Base-by-base conservation (phyloP, 2,329 filamentous ascomycete species). In the Trichoderma oligosporum region DNA sequence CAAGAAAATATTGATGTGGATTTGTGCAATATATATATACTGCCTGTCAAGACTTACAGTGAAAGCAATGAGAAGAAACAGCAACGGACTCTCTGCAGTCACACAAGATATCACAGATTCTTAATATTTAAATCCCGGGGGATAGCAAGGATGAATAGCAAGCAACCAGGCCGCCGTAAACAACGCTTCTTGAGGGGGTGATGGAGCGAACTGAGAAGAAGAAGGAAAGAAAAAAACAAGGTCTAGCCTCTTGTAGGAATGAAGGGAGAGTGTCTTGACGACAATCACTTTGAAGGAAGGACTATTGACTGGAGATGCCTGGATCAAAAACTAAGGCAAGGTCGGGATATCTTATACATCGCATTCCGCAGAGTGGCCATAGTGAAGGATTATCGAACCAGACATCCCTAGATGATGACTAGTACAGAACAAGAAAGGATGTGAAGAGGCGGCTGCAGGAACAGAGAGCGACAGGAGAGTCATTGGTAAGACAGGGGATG, bases 241-340 rank as follows among this genome's bases (percentile, higher is more conserved):
- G 74, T 67, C 71, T 70, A 74, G 65, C 65, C 68, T 70, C 62
- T 66, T 60, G 56, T 63, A 61, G 61, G 58, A 61, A 61, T 61
- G 35, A 65, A 57, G 63, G 66, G 60, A 60, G 65, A 66, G 67
- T 62, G 66, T 68, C 66, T 68, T 66, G 68, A 71, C 67, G 67
- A 66, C 63, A 62, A 58, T 31, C 48, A 59, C 59, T 58, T 39
- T 29, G 44, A 62, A 61, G 47, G 60, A 64, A 64, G 60, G 59
- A 63, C 61, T 57, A 57, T 52, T 44, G 51, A 56, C 51, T 59
- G 33, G 52, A 44, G 52, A 39, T 59, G 57, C 49, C 51, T 59
- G 27, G 52, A 35, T 49, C 24, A 42, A 39, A 46, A 29, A 42
- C n/a, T 24, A 38, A n/a, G 36, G 24, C 45, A 44, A 59, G 52